A percentile compares a stretch with the other conserved stretches of the same genome.
Evolutionary conservation across 352 stramenopile genomes (phyloP).

Genomic region (Pilasporangium apinafurcum): DNA sequence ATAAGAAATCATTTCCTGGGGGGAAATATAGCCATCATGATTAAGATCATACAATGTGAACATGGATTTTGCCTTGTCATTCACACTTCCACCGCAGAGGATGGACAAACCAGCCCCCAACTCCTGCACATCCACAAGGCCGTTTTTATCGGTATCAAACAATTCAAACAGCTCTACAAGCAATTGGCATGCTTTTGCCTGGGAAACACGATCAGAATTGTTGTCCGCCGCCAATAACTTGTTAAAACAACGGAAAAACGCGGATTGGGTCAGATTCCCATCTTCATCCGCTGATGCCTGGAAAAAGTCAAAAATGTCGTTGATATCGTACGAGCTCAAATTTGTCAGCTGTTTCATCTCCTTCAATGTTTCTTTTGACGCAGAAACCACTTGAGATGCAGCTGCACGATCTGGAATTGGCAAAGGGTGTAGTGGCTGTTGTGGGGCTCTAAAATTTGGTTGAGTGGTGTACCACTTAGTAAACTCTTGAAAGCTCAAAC

Average conservation of each 20-base stretch:
- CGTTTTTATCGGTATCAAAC: conserved; percentile 80
- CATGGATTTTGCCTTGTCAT: conserved; percentile 69
- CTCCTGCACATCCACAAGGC: conserved; percentile 79
- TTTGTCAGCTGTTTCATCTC: conserved; percentile 82
- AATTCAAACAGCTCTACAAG: conserved; percentile 72
- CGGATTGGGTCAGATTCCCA: conserved; percentile 50
- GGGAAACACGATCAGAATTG: conserved; percentile 23
- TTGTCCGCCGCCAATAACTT: conserved; percentile 58
- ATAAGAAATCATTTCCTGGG: conserved; percentile 77
- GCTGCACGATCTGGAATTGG: not conserved
- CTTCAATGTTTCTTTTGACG: conserved; percentile 45
- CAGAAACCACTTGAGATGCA: not conserved
- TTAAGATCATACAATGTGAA: conserved; percentile 85
- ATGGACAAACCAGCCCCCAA: conserved; percentile 84
- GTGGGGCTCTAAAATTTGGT: conserved; percentile 9
- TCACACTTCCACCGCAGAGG: conserved; percentile 66
- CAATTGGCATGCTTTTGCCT: conserved; percentile 38
- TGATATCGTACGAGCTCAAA: conserved; percentile 72
- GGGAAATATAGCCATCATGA: conserved; percentile 75
- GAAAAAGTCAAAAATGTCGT: conserved; percentile 87
- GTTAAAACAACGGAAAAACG: conserved; percentile 84
- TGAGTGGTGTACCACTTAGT: conserved; percentile 73
- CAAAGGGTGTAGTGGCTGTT: conserved; percentile 10
- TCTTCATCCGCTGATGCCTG: conserved; percentile 50
- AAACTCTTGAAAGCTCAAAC: conserved; percentile 80